phyloP scores from a whole-genome alignment of 768 basidiomycete genomes.

The Xerocomellus intermedius region DNA sequence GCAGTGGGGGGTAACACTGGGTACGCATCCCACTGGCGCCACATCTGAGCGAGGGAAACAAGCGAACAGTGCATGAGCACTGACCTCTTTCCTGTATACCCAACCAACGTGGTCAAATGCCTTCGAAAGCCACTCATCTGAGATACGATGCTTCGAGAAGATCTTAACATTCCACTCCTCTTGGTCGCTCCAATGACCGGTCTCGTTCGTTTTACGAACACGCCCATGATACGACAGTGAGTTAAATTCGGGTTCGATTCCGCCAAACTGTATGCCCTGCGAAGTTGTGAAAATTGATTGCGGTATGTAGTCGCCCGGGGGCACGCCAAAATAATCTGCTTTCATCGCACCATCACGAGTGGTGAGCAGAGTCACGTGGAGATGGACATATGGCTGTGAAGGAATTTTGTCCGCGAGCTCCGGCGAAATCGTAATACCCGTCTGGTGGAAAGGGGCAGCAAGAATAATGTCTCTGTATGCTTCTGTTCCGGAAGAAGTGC shows the following conservation, averaged over 20 bases:
- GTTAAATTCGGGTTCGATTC: constrained; percentile 75
- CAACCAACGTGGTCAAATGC: constrained; percentile 77
- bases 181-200: constrained; percentile 20
- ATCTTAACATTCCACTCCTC: constrained; percentile 81
- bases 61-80: constrained; percentile 3
- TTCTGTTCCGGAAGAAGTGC: constrained; percentile 43
- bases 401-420: constrained; percentile 55
- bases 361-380: constrained; percentile 88
- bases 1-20: constrained; percentile 67
- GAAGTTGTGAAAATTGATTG: constrained; percentile 71
- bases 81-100: constrained; percentile 77
- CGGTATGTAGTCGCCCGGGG: constrained; percentile 46
- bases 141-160: constrained; percentile 65
- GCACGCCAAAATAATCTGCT: constrained; percentile 67
- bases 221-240: constrained; percentile 79
- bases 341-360: constrained; percentile 65
- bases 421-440: constrained; percentile 52
- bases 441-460: constrained; percentile 80
- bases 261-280: constrained; percentile 53
- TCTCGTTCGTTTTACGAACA: constrained; percentile 33
- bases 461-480: constrained; percentile 77
- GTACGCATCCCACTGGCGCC: constrained; percentile 75
- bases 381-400: constrained; percentile 71
- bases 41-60: constrained; percentile 4
- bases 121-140: constrained; percentile 65